Evolutionary conservation across 352 stramenopile genomes (phyloP).

Genomic region (Elongisporangium prolatum): DNA sequence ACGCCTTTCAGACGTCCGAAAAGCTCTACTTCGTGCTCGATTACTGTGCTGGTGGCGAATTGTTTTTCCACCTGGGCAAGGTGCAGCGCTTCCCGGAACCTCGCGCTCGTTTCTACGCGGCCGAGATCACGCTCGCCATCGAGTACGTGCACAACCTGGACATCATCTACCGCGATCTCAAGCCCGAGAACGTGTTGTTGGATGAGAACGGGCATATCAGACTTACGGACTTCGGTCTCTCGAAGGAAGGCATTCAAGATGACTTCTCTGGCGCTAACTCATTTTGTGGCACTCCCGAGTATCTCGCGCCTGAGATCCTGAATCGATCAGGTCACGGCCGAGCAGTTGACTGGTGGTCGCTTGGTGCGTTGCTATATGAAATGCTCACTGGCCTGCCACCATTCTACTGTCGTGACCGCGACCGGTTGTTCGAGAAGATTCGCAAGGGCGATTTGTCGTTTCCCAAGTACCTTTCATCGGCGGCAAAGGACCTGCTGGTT

Average conservation of each 20-base stretch:
- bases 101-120: slow-evolving; percentile 95
- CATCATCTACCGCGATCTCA: slow-evolving; percentile 97
- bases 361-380: slow-evolving; percentile 86
- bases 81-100: slow-evolving; percentile 94
- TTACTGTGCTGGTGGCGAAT: slow-evolving; percentile 95
- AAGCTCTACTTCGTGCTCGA: slow-evolving; percentile 99
- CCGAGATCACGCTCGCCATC: slow-evolving; percentile 96
- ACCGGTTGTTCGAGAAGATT: slow-evolving; percentile 98
- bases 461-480: slow-evolving; percentile 89
- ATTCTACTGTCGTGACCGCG: slow-evolving; percentile 95
- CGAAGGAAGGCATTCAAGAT: slow-evolving; percentile 83
- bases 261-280: slow-evolving; percentile 95
- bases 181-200: slow-evolving; percentile 98
- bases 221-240: slow-evolving; percentile 97
- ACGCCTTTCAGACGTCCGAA: slow-evolving; percentile 95
- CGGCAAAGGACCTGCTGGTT: slow-evolving; percentile 84
- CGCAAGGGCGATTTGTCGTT: slow-evolving; percentile 93
- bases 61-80: slow-evolving; percentile 92
- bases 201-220: slow-evolving; percentile 95
- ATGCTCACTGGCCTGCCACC: slow-evolving; percentile 76
- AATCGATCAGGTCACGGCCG: slow-evolving; percentile 94
- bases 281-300: slow-evolving; percentile 97
- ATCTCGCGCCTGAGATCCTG: slow-evolving; percentile 99
- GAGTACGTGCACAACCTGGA: slow-evolving; percentile 93
- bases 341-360: slow-evolving; percentile 98